Percentiles rank a stretch among this genome's conserved stretches.
These are phyloP conservation scores for Isoetes taiwanensis DNA, from an alignment of 75 land plant species.

Conservation along the genomic window DNA sequence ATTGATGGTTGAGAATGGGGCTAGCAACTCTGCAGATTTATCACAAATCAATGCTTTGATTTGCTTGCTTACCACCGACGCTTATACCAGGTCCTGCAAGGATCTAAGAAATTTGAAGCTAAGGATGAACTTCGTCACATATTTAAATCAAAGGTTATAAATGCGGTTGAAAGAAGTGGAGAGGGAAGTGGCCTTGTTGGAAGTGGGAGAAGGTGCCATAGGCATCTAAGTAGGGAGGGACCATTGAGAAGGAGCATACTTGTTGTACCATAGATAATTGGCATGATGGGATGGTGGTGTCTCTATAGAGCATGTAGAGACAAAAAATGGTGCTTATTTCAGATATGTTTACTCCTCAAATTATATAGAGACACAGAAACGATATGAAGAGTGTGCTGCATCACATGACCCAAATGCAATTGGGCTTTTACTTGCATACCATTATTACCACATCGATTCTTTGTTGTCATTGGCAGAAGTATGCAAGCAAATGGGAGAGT, in stretches of 20 bases:
- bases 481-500: conserved; percentile 79
- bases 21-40: too few species aligned
- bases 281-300: conserved; percentile 78
- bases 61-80: too few species aligned
- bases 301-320: conserved; percentile 77
- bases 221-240: conserved; percentile 24
- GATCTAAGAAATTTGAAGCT: conserved; percentile 68
- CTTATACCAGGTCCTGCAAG: conserved; percentile 36
- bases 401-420: conserved; percentile 72
- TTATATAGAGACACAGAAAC: conserved; percentile 60
- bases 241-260: conserved; percentile 43
- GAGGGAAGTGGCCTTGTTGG: conserved; percentile 23
- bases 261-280: conserved; percentile 69
- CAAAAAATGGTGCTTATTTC: too few species aligned
- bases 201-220: conserved; percentile 41
- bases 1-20: too few species aligned
- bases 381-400: conserved; percentile 66
- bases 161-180: conserved; percentile 47
- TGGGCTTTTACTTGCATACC: conserved; percentile 37
- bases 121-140: conserved; percentile 85
- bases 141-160: conserved; percentile 92
- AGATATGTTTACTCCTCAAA: conserved; percentile 67
- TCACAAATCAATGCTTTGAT: too few species aligned
- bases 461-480: conserved; percentile 70
- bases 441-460: conserved; percentile 84